Evolutionary conservation across 768 basidiomycete genomes (phyloP).

Genomic region (Naganishia kalamii): DNA sequence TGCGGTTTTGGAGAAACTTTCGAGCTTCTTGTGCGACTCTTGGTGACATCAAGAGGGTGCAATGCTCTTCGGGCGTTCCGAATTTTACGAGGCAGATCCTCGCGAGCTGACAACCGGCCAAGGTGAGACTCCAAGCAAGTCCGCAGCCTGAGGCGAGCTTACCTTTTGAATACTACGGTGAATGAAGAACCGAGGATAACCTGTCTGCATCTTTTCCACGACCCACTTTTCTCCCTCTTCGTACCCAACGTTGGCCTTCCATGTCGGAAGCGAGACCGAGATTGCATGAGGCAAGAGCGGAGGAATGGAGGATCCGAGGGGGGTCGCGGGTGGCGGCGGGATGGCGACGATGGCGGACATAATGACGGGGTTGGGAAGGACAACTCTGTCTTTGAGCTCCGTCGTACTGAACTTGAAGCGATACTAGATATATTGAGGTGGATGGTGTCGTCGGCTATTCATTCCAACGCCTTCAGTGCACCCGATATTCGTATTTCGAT

Average conservation of each 20-base stretch:
- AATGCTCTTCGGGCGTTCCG: conserved; percentile 62
- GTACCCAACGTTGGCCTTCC: conserved; percentile 84
- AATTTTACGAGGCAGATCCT: conserved; percentile 71
- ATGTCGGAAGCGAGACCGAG: conserved; percentile 88
- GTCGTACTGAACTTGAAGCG: no score
- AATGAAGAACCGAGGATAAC: conserved; percentile 93
- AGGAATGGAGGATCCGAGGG: conserved; percentile 43
- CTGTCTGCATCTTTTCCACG: conserved; percentile 69
- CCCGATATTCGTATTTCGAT: neutral
- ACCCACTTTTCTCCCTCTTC: conserved; percentile 82
- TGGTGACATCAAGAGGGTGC: conserved; percentile 71
- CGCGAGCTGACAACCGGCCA: conserved; percentile 59
- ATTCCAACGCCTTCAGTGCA: no score
- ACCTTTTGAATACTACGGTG: conserved; percentile 80
- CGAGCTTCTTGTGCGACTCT: conserved; percentile 68
- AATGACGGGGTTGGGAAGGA: neutral
- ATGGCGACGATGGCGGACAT: conserved; percentile 17
- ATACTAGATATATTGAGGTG: no score
- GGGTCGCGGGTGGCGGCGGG: conserved; percentile 29
- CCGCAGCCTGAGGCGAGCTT: conserved; percentile 31
- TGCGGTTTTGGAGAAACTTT: conserved; percentile 53
- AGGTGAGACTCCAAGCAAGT: neutral
- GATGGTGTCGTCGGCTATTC: no score
- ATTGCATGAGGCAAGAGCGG: conserved; percentile 67
- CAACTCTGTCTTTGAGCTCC: no score